Conservation (phyloP, 2,329 filamentous ascomycete genomes). For the Alternaria sp. region DNA sequence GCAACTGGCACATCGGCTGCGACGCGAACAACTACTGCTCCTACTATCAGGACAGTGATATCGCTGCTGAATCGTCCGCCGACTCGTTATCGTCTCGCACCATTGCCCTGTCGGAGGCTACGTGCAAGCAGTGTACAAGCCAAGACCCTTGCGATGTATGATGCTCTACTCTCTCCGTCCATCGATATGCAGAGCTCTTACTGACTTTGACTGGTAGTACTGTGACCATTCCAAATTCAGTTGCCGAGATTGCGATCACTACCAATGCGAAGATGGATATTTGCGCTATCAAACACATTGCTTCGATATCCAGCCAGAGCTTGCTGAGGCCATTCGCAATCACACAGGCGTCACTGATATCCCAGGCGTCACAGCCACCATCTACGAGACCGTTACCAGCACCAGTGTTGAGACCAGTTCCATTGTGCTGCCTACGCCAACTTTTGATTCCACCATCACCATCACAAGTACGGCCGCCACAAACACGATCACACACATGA, state of each 20-base stretch:
- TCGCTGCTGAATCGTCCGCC: background rate
- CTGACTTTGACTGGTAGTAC: background rate
- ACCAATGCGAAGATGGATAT: background rate
- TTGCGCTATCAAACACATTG: background rate
- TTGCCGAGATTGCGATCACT: background rate
- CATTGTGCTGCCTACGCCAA: background rate
- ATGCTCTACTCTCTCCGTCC: background rate
- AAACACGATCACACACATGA: background rate
- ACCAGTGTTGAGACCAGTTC: background rate
- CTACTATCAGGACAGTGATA: conserved; percentile 6
- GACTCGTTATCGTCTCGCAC: background rate
- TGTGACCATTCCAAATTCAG: background rate
- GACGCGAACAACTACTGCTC: conserved; percentile 12
- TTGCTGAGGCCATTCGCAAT: background rate
- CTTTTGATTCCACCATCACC: background rate
- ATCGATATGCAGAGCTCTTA: background rate
- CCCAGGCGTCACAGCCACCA: background rate
- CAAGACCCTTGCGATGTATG: background rate
- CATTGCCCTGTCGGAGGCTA: background rate
- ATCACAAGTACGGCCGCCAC: background rate
- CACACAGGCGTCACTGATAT: background rate
- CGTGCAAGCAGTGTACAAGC: background rate
- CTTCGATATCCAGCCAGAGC: conserved; percentile 1
- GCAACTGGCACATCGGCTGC: conserved; percentile 19
- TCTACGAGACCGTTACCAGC: background rate